These are phyloP conservation scores for Phytophthora sojae DNA, from an alignment of 352 stramenopile genomes.

Conservation along the genomic window DNA sequence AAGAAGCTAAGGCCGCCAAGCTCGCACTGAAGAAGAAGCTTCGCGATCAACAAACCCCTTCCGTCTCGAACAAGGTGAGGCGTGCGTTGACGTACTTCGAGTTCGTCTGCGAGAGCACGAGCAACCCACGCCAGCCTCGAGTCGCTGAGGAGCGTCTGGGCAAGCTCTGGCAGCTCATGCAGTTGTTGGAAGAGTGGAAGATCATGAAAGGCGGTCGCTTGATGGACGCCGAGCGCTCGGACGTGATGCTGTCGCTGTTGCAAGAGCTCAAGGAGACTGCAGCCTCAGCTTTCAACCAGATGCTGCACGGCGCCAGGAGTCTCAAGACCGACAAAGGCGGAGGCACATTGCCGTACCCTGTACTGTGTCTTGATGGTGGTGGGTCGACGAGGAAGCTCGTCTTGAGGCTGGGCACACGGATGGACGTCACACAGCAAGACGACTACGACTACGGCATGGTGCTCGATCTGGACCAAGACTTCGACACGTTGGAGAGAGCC, in stretches of 20 bases:
- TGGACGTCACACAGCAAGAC: conserved; percentile 53
- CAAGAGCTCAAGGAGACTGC: conserved; percentile 64
- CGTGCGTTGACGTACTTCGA: conserved; percentile 70
- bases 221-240: conserved; percentile 64
- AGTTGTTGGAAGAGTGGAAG: conserved; percentile 80
- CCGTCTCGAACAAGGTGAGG: conserved; percentile 61
- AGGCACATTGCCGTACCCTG: conserved; percentile 58
- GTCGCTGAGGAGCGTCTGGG: conserved; percentile 60
- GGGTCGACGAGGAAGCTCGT: conserved; percentile 48
- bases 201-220: conserved; percentile 73
- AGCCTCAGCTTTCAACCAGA: conserved; percentile 51
- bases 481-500: conserved; percentile 34
- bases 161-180: conserved; percentile 80
- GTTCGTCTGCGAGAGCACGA: conserved; percentile 63
- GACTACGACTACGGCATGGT: conserved; percentile 75
- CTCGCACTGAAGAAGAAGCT: conserved; percentile 53
- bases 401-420: conserved; percentile 52
- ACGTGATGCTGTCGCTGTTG: conserved; percentile 57
- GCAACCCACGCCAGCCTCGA: conserved; percentile 35
- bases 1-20: conserved; percentile 59
- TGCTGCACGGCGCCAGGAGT: conserved; percentile 43
- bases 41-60: conserved; percentile 35
- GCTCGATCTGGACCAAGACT: conserved; percentile 64
- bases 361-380: conserved; percentile 54
- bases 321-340: conserved; percentile 28